phyloP scores from a whole-genome alignment of 345 rosid genomes.

The Hibiscus mutabilis region DNA sequence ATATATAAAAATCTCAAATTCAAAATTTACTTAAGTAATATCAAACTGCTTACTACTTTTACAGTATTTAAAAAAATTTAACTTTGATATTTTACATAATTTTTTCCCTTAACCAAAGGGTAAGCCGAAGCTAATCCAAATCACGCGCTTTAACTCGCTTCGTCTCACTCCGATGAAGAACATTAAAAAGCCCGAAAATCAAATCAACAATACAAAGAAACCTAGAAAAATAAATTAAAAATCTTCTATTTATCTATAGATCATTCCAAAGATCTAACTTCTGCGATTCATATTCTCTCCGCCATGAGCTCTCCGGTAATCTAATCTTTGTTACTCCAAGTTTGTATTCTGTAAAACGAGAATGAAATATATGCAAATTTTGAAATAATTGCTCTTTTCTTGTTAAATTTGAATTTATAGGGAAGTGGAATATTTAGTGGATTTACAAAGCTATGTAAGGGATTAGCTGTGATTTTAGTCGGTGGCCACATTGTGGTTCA shows the following conservation, averaged over 20 bases:
- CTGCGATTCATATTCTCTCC: constrained; percentile 9
- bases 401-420: constrained; percentile 23
- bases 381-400: background rate
- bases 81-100: too few relatives aligned
- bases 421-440: constrained; percentile 58
- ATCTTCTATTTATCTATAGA: background rate
- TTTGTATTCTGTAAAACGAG: background rate
- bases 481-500: constrained; percentile 78
- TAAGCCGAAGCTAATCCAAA: background rate
- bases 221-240: background rate
- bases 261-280: constrained; percentile 9
- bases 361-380: background rate
- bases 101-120: too few relatives aligned
- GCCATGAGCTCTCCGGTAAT: constrained; percentile 45
- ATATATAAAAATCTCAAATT: too few relatives aligned
- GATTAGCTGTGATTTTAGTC: constrained; percentile 69
- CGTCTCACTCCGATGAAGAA: background rate
- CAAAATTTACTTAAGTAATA: too few relatives aligned
- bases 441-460: constrained; percentile 91
- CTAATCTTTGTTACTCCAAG: background rate
- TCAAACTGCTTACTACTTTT: too few relatives aligned
- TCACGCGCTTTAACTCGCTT: background rate
- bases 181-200: background rate
- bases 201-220: background rate
- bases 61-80: too few relatives aligned